Evolutionary conservation across 1,139 yeast genomes (phyloP), one percentile per base, ranked within the genome.

Genomic region (Zygoascus meyerae): DNA sequence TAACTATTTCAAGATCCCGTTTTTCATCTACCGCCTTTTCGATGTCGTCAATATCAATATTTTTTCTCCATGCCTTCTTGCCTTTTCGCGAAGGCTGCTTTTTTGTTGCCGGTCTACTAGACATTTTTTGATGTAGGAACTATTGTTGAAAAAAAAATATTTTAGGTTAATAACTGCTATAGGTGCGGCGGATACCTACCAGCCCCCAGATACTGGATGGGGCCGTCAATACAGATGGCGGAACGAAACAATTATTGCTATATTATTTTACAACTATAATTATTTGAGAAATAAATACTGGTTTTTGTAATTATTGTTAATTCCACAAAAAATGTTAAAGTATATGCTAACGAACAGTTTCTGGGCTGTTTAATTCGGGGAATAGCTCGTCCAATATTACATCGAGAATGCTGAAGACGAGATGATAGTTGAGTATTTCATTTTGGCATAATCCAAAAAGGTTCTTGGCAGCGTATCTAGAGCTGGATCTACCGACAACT

Each of bases 21-120:
- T 75, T 73, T 41, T 77, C 79, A 55, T 83, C 94, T 42, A 92
- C 70, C 6, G 82, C 84, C 38, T 70, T 67, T 61, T 85, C 89
- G 45, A 92, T 70, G 52, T 87, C 96, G 18, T 79, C 80, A 26
- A 92, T 71, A 62, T 92, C 95, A 50, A 92, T 86, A 65, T 92
- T 86, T 68, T 92, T 92, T 66, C 97, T 82, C 98, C 98, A 92
- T 5, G 97, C 85, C 63, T 77, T 82, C 73, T 86, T 90, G 46
- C 96, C 95, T 71, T 92, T 92, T 60, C 97, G 77, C 5, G 96
- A 86, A 6, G 83, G 65, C 66, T 87, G 96, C 49, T 52, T 56
- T 53, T 57, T 60, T 45, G 62, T 66, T 10, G 65, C 52, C 7
- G 66, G 70, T 29, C 68, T 49, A 17, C 65, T 64, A 8, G 60